Evolutionary conservation across 75 land plant genomes (phyloP), one percentile per base, ranked within the genome.

Genomic region (Pinus taeda): DNA sequence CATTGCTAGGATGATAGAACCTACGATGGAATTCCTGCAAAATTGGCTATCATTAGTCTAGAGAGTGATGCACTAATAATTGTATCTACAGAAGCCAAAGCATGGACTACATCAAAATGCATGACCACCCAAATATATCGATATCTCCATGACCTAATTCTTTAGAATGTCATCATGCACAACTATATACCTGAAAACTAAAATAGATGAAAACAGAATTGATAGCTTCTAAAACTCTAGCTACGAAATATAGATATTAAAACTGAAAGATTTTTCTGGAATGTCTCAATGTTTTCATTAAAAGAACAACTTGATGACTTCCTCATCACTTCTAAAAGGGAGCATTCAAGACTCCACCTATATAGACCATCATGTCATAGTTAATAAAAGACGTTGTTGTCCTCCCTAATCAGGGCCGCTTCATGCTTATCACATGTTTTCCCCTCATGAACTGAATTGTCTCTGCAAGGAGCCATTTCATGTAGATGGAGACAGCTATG

Each of bases 21-120:
- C 2, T 33, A 2, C 2, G 33, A 33, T 33, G 1, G 33, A 33
- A 33, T 33, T 33, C 33, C 33, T 33, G 88, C 57, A 57, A 26
- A 55, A 17, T 37, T 39, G 71, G 20, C 24, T 42, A 69, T 21
- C 49, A n/a, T 69, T 33, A 78, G 26, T 8, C 70, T 26, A 76
- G 11, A 62, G 5, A 74, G 18, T 20, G 18, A 11, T 26, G 4
- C 1, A 15, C 17, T 62, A 60, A 18, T 17, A 6, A 22, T 18
- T 56, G 59, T 26, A 26, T 3, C 26, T 56, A 30, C 57, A n/a
- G 20, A 24, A 74, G 3, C 75, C 59, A 1, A 26, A 37, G 49
- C 71, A 67, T 36, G 39, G 71, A 67, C 71, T 36, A 39, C 45
- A 17, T 67, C 21, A 36, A 37, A 36, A 67, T 67, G 71, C 71